phyloP scores from a whole-genome alignment of 805 yeast genomes.

The Metschnikowia baotianmanensis region DNA sequence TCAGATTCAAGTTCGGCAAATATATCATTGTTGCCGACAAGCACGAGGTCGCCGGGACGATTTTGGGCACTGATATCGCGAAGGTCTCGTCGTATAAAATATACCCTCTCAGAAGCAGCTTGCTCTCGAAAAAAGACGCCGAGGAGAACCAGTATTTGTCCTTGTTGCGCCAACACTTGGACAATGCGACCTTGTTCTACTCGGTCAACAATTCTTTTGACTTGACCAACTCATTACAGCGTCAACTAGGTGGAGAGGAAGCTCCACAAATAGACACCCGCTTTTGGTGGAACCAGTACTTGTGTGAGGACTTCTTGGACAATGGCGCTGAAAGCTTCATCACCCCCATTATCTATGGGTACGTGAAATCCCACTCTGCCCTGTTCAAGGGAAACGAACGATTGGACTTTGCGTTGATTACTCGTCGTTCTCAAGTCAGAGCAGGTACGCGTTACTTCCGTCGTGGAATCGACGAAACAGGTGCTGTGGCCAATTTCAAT shows the following conservation, averaged over 20 bases:
- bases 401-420: conserved; percentile 60
- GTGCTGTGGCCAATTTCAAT: conserved; percentile 80
- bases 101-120: conserved; percentile 40
- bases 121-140: conserved; percentile 34
- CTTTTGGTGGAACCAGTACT: conserved; percentile 87
- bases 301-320: conserved; percentile 50
- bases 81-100: conserved; percentile 52
- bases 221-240: conserved; percentile 75
- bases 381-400: conserved; percentile 48
- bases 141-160: conserved; percentile 55
- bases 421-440: conserved; percentile 43
- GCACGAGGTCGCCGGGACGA: conserved; percentile 61
- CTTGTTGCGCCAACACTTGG: conserved; percentile 65
- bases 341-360: conserved; percentile 85
- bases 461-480: conserved; percentile 84
- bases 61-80: conserved; percentile 55
- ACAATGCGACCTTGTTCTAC: conserved; percentile 57
- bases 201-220: conserved; percentile 66
- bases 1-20: conserved; percentile 62
- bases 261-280: conserved; percentile 52
- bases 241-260: conserved; percentile 41
- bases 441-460: conserved; percentile 98
- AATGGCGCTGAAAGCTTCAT: conserved; percentile 53
- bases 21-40: conserved; percentile 71
- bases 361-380: conserved; percentile 57